Evolutionary conservation across 2,329 filamentous ascomycete genomes (phyloP).

Genomic region (Ophiosphaerella herpotricha): DNA sequence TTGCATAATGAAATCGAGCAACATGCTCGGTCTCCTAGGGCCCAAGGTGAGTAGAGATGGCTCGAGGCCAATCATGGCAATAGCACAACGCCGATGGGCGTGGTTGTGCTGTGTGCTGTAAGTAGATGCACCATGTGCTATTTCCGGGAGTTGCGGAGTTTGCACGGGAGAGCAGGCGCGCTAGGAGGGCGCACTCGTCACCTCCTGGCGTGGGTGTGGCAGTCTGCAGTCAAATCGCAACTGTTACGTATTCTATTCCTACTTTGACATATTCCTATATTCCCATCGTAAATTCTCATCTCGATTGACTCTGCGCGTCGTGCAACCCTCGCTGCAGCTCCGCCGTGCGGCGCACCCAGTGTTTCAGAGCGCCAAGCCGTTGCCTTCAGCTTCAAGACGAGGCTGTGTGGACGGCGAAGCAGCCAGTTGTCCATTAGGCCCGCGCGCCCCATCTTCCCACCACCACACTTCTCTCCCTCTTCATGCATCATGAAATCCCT

Average conservation of each 20-base stretch:
- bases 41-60: too few relatives aligned
- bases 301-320: neutral
- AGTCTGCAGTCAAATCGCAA: neutral
- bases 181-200: neutral
- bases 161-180: neutral
- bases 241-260: neutral
- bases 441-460: constrained; percentile 17
- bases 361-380: constrained; percentile 41
- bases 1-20: too few relatives aligned
- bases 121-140: neutral
- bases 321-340: constrained; percentile 12
- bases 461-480: constrained; percentile 22
- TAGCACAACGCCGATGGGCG: too few relatives aligned
- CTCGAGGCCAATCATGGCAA: too few relatives aligned
- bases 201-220: neutral
- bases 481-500: constrained; percentile 47
- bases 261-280: neutral
- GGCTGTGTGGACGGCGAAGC: constrained; percentile 36
- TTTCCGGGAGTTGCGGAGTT: constrained; percentile 1
- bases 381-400: constrained; percentile 33
- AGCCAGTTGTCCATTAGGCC: constrained; percentile 42
- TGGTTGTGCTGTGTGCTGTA: too few relatives aligned
- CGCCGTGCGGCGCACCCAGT: constrained; percentile 30
- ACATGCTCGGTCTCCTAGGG: too few relatives aligned
- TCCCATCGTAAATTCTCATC: neutral